phyloP scores from a whole-genome alignment of 257 asterid species.

The Salvia rosmarinus region DNA sequence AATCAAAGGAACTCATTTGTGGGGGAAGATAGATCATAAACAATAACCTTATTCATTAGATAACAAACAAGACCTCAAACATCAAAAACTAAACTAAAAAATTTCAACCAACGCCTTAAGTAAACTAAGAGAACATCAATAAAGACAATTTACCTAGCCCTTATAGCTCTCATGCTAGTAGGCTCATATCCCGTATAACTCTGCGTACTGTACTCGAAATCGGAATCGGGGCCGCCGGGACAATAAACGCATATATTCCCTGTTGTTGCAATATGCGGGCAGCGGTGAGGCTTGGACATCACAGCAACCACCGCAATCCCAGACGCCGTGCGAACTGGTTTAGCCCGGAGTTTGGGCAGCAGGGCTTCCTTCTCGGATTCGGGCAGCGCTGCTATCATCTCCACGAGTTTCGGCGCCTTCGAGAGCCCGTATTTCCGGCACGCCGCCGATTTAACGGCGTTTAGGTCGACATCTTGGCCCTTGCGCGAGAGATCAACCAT shows the following conservation, averaged over 20 bases:
- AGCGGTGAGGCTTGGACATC: conserved; percentile 99
- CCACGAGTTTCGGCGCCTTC: conserved; percentile 93
- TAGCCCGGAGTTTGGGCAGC: conserved; percentile 91
- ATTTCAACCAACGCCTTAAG: not conserved
- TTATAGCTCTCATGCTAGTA: conserved; percentile 97
- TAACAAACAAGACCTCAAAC: not conserved
- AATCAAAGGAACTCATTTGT: too few relatives aligned
- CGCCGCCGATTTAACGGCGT: conserved; percentile 87
- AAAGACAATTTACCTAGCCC: conserved; percentile 70
- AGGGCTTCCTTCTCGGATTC: conserved; percentile 83
- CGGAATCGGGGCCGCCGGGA: conserved; percentile 98
- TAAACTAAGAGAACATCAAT: not conserved
- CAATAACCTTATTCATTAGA: too few relatives aligned
- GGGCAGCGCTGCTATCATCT: conserved; percentile 97
- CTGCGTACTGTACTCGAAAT: conserved; percentile 97
- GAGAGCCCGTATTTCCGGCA: conserved; percentile 93
- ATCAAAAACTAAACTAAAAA: not conserved
- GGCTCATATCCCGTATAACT: conserved; percentile 99
- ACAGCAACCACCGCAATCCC: conserved; percentile 99
- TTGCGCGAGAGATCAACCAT: conserved; percentile 86
- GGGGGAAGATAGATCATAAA: too few relatives aligned
- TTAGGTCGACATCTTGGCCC: conserved; percentile 86
- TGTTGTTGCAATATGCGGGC: conserved; percentile 98
- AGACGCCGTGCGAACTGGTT: conserved; percentile 97
- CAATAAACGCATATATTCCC: conserved; percentile 98